Conservation (phyloP, 2,329 filamentous ascomycete genomes). For the Colletotrichum caudatum region DNA sequence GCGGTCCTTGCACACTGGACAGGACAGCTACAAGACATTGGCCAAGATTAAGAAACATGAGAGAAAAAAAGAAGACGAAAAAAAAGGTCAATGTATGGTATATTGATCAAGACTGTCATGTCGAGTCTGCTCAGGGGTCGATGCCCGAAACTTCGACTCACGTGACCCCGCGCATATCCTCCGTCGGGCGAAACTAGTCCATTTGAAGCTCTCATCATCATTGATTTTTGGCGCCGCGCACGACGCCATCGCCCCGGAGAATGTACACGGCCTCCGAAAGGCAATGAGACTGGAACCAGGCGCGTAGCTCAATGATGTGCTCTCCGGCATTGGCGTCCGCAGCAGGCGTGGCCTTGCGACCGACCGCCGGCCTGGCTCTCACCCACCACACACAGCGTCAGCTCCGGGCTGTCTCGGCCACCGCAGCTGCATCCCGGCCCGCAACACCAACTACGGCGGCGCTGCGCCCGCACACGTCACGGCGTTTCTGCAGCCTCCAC, state of each 20-base stretch:
- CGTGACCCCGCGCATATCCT: conserved; percentile 27
- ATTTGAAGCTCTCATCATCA: conserved; percentile 9
- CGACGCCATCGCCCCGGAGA: not conserved
- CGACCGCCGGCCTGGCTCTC: conserved; percentile 6
- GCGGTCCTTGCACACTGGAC: too few relatives aligned
- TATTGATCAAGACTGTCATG: not conserved
- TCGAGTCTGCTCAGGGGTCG: not conserved
- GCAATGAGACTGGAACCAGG: not conserved
- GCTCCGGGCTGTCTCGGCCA: not conserved
- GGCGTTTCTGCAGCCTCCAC: not conserved
- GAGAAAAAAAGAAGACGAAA: not conserved
- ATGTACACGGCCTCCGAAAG: not conserved
- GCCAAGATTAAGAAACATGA: too few relatives aligned
- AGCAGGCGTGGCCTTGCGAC: conserved; percentile 5
- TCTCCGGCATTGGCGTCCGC: not conserved
- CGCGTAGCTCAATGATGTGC: not conserved
- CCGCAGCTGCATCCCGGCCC: not conserved
- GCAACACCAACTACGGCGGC: not conserved
- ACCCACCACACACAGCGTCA: conserved; percentile 1
- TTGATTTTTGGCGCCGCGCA: conserved; percentile 5
- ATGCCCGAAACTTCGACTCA: conserved; percentile 2
- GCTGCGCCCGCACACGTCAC: not conserved
- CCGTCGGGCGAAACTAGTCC: conserved; percentile 1
- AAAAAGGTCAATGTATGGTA: not conserved
- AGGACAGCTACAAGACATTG: not conserved